phyloP scores from a whole-genome alignment of 805 yeast species.

The Teunomyces pallodes region DNA sequence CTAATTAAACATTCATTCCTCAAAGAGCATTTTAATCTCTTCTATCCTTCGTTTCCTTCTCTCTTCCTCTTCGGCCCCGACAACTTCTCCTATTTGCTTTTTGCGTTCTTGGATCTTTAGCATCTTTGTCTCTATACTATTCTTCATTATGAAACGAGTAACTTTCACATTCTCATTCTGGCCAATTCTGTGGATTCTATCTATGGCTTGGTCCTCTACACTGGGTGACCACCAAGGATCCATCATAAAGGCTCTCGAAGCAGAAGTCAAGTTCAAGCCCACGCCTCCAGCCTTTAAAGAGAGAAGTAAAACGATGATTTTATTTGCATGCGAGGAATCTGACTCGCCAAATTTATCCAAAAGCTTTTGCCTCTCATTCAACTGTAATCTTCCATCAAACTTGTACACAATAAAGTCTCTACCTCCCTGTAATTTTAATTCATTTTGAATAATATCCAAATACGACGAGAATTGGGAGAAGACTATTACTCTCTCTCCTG shows the following conservation, averaged over 20 bases:
- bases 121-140: slow-evolving; percentile 87
- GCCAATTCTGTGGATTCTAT: slow-evolving; percentile 88
- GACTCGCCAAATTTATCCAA: slow-evolving; percentile 51
- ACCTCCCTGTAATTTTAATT: slow-evolving; percentile 39
- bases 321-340: slow-evolving; percentile 23
- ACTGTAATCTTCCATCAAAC: slow-evolving; percentile 77
- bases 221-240: slow-evolving; percentile 99
- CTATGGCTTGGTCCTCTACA: slow-evolving; percentile 87
- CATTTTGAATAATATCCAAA: slow-evolving; percentile 69
- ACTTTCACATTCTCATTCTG: slow-evolving; percentile 73
- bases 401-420: slow-evolving; percentile 57
- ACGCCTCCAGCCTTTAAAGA: slow-evolving; percentile 94
- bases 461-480: slow-evolving; percentile 89
- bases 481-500: slow-evolving; percentile 75
- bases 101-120: slow-evolving; percentile 82
- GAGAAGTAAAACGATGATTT: slow-evolving; percentile 54
- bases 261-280: slow-evolving; percentile 82
- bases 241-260: slow-evolving; percentile 83
- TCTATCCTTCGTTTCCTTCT: slow-evolving; percentile 66
- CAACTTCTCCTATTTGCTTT: slow-evolving; percentile 75
- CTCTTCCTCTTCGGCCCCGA: slow-evolving; percentile 73
- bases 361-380: slow-evolving; percentile 62
- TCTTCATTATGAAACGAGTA: slow-evolving; percentile 74
- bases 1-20: slow-evolving; percentile 25
- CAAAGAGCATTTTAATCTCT: slow-evolving; percentile 67